Evolutionary conservation across 2,329 filamentous ascomycete species (phyloP).

Genomic region (Kalmusia sp.): DNA sequence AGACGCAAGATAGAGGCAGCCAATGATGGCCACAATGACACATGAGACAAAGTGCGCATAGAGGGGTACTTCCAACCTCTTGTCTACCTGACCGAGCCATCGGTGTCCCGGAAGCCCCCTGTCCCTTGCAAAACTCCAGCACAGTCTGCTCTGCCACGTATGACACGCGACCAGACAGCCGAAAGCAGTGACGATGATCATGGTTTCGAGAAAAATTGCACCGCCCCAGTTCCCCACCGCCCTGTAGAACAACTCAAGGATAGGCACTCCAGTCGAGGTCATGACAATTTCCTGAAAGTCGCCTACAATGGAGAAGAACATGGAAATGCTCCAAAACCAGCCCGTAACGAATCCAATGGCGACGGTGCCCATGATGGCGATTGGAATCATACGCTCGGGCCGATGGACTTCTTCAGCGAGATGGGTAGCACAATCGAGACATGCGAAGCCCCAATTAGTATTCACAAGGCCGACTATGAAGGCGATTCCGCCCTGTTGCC

Average conservation of each 20-base stretch:
- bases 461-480: slow-evolving; percentile 62
- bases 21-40: slow-evolving; percentile 54
- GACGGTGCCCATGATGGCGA: slow-evolving; percentile 59
- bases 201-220: slow-evolving; percentile 54
- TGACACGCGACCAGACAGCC: slow-evolving; percentile 57
- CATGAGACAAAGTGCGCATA: slow-evolving; percentile 53
- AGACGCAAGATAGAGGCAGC: slow-evolving; percentile 54
- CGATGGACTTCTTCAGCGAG: slow-evolving; percentile 59
- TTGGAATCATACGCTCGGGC: slow-evolving; percentile 57
- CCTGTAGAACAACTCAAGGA: slow-evolving; percentile 56
- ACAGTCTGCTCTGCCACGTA: slow-evolving; percentile 59
- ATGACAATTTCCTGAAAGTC: slow-evolving; percentile 51
- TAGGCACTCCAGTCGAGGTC: slow-evolving; percentile 54
- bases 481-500: slow-evolving; percentile 55
- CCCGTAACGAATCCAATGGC: slow-evolving; percentile 58
- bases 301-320: slow-evolving; percentile 59
- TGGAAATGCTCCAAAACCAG: slow-evolving; percentile 57
- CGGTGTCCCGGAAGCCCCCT: slow-evolving; percentile 54
- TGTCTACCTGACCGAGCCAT: slow-evolving; percentile 51
- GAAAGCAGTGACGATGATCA: slow-evolving; percentile 57
- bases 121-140: slow-evolving; percentile 62
- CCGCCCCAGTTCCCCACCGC: slow-evolving; percentile 52
- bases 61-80: slow-evolving; percentile 53
- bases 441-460: slow-evolving; percentile 59
- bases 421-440: slow-evolving; percentile 59